phyloP scores from a whole-genome alignment of 352 stramenopile species.

The Pythium vanterpoolii region DNA sequence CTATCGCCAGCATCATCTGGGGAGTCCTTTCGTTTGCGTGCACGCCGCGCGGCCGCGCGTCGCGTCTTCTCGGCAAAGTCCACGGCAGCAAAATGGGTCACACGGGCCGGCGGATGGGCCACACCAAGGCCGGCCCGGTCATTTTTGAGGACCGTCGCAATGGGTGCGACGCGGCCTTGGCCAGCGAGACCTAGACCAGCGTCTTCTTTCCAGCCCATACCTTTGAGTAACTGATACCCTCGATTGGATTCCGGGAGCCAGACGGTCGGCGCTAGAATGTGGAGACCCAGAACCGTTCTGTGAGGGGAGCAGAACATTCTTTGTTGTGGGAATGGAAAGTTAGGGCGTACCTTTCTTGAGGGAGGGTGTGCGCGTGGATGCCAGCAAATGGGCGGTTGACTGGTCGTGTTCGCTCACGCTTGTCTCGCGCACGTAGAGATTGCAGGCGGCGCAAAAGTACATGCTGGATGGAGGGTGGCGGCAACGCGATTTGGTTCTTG shows the following conservation, averaged over 20 bases:
- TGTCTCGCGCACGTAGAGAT: conserved; percentile 54
- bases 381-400: conserved; percentile 47
- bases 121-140: conserved; percentile 40
- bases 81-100: conserved; percentile 41
- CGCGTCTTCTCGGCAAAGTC: conserved; percentile 32
- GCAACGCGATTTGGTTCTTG: background rate
- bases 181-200: conserved; percentile 32
- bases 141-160: conserved; percentile 54
- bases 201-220: conserved; percentile 56
- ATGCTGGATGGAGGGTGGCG: conserved; percentile 14
- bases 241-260: conserved; percentile 71
- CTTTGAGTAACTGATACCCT: conserved; percentile 53
- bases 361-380: conserved; percentile 38
- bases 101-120: conserved; percentile 18
- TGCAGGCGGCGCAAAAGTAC: conserved; percentile 65
- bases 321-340: background rate
- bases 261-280: conserved; percentile 19
- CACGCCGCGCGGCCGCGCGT: conserved; percentile 39
- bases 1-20: background rate
- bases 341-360: conserved; percentile 45
- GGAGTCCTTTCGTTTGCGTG: conserved; percentile 44
- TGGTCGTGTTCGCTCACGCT: conserved; percentile 51
- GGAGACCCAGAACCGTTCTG: background rate
- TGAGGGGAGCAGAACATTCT: conserved; percentile 1
- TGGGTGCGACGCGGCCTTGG: conserved; percentile 39